phyloP scores from a whole-genome alignment of 1,284 basidiomycete genomes.

The Ceratobasidium sp. region DNA sequence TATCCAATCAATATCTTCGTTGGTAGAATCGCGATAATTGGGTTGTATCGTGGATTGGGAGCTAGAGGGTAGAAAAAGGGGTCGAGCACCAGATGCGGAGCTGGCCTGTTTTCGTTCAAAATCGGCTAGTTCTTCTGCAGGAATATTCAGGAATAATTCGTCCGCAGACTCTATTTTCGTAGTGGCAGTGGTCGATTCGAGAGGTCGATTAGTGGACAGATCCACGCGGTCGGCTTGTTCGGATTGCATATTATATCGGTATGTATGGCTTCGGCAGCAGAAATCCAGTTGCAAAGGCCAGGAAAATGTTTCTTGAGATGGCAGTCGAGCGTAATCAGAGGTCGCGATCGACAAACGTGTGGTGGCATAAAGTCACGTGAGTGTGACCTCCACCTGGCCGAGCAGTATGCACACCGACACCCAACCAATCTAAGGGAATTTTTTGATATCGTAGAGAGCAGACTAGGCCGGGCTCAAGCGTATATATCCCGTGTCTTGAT shows the following conservation, averaged over 20 bases:
- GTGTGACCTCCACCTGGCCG: no score
- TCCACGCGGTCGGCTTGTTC: no score
- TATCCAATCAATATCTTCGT: constrained; percentile 30
- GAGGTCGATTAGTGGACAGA: no score
- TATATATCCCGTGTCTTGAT: no score
- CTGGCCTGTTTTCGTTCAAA: neutral
- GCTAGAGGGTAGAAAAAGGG: constrained; percentile 34
- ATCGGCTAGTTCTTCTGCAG: constrained; percentile 15
- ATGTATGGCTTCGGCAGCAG: no score
- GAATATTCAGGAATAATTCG: constrained; percentile 33
- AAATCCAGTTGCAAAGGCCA: neutral
- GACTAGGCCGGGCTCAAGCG: no score
- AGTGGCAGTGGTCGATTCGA: no score
- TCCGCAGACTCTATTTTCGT: no score
- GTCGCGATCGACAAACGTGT: constrained; percentile 1
- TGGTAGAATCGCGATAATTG: constrained; percentile 5
- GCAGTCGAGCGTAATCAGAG: neutral
- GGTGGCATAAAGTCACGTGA: constrained; percentile 13
- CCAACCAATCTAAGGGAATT: no score
- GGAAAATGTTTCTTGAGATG: neutral
- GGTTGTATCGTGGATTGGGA: neutral
- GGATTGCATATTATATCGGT: no score
- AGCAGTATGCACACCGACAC: no score
- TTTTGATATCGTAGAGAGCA: no score
- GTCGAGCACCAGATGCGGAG: neutral